Evolutionary conservation across 202 grass and related monocot genomes (phyloP).

Genomic region (Eragrostis tef): DNA sequence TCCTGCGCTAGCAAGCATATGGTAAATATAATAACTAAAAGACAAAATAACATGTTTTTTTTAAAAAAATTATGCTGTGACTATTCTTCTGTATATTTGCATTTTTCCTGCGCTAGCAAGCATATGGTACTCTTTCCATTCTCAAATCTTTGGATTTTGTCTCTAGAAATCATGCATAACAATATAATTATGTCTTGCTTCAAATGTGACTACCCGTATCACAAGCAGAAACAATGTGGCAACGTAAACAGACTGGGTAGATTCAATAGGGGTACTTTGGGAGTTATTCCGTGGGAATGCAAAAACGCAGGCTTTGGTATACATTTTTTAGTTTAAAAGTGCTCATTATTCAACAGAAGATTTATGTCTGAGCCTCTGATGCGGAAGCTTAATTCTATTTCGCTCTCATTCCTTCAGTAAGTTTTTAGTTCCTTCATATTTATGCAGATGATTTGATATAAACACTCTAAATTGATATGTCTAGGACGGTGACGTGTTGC

Average conservation of each 20-base stretch:
- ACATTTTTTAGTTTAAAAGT: slow-evolving; percentile 5
- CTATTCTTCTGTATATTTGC: slow-evolving; percentile 12
- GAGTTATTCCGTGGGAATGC: slow-evolving; percentile 2
- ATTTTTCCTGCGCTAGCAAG: slow-evolving; percentile 25
- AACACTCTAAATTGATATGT: slow-evolving; percentile 46
- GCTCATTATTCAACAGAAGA: slow-evolving; percentile 7
- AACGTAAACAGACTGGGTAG: slow-evolving; percentile 24
- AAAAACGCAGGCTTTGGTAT: neutral
- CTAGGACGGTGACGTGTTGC: slow-evolving; percentile 74
- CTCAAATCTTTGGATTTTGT: slow-evolving; percentile 10
- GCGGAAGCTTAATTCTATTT: slow-evolving; percentile 15
- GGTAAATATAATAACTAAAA: neutral
- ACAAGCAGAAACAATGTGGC: slow-evolving; percentile 25
- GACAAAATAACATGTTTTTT: neutral
- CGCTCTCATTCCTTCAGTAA: slow-evolving; percentile 8
- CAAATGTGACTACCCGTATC: slow-evolving; percentile 27
- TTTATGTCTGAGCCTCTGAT: slow-evolving; percentile 29
- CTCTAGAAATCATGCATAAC: slow-evolving; percentile 14
- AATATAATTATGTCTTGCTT: slow-evolving; percentile 16
- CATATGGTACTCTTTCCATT: slow-evolving; percentile 37
- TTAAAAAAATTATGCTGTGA: neutral
- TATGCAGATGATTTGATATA: slow-evolving; percentile 32
- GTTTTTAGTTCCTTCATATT: slow-evolving; percentile 21
- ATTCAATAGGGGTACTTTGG: slow-evolving; percentile 22
- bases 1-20: slow-evolving; percentile 27